Base-by-base conservation (phyloP, 1,139 yeast species). In the Saccharomyces pastorianus region DNA sequence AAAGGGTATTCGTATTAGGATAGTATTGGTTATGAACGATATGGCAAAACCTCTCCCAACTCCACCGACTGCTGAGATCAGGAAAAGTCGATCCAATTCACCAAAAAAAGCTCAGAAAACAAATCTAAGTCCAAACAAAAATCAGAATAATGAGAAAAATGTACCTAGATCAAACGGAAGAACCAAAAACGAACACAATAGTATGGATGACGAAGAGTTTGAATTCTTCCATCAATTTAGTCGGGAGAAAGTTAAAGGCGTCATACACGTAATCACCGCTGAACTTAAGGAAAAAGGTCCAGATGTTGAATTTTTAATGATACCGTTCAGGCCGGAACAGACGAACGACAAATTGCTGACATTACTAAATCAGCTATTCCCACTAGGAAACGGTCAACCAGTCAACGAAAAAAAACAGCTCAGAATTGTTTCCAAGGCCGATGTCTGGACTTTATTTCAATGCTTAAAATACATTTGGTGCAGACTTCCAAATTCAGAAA, bases 401-500 rank as follows among this genome's bases (percentile, higher is more conserved):
- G 70, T 82, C 14, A 65, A 73, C 3, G 75, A 76, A 23, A 73
- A 72, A 44, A 67, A 68, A 8, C 65, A 66, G 4, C 66, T 80
- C 26, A 65, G 70, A 38, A 70, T 77, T 1, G 72, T 84, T 13
- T 64, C 71, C 50, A 63, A 70, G 49, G 77, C 83, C 2, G 87
- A 84, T 61, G 87, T 81, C 57, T 82, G 79, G 67, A 85, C 93
- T 0, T 72, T 88, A 50, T 82, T 87, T 51, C 81, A 90, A 56
- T 83, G 84, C 3, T 73, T 89, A 57, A 89, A 88, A 66, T 89
- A 86, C 71, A 75, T 90, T 53, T 90, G 97, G 97, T 81, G 93
- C 58, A 73, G 97, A 59, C 71, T 90, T 31, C 93, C 93, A 2
- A 85, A 85, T 55, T 81, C 82, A 57, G 91, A 91, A 60, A 78